phyloP scores from a whole-genome alignment of 805 yeast genomes.

The Ascoidea asiatica region DNA sequence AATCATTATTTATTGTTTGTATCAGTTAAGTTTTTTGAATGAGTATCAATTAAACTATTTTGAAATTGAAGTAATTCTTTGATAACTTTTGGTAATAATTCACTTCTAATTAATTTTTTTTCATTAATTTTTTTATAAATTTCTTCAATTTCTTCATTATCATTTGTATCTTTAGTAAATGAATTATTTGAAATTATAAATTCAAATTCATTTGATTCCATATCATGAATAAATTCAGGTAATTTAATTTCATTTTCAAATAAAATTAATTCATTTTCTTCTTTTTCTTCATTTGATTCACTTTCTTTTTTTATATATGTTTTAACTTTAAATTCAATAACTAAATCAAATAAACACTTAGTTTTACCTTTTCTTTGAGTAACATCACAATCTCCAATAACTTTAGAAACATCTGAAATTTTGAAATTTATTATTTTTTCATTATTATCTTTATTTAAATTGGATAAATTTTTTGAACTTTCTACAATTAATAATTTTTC shows the following conservation, averaged over 20 bases:
- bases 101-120: neutral
- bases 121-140: too few species aligned
- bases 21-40: neutral
- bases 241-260: too few species aligned
- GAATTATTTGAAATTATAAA: neutral
- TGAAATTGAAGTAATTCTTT: neutral
- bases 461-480: neutral
- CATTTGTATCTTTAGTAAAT: neutral
- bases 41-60: neutral
- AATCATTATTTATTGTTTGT: too few species aligned
- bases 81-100: neutral
- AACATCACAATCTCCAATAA: constrained; percentile 69
- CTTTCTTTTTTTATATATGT: too few species aligned
- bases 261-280: neutral
- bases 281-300: neutral
- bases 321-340: constrained; percentile 30
- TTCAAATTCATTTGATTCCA: neutral
- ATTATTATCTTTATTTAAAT: neutral
- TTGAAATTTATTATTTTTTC: constrained; percentile 12
- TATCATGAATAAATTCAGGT: neutral
- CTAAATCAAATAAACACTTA: constrained; percentile 60
- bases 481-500: constrained; percentile 22
- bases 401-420: constrained; percentile 20
- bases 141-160: too few species aligned
- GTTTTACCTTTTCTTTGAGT: constrained; percentile 77